phyloP scores from a whole-genome alignment of 2,329 filamentous ascomycete species.

The Leptographium radiaticola region DNA sequence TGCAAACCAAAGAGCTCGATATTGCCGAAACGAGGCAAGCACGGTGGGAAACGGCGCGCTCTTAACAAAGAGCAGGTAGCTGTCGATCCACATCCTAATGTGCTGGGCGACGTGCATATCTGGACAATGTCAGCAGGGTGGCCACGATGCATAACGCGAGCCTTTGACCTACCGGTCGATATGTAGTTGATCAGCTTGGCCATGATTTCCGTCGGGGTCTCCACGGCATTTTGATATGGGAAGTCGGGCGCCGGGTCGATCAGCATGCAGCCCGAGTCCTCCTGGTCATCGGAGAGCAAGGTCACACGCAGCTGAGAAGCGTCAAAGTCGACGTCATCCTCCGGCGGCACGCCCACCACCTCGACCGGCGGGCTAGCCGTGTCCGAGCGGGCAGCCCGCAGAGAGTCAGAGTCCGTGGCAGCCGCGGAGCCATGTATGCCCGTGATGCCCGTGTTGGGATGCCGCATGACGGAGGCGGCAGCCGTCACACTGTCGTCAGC shows the following conservation, averaged over 20 bases:
- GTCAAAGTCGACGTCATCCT: constrained; percentile 17
- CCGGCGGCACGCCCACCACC: constrained; percentile 25
- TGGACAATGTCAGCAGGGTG: constrained; percentile 8
- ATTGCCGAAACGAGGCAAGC: constrained; percentile 28
- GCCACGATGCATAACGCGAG: background rate
- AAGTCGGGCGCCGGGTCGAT: constrained; percentile 32
- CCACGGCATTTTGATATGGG: constrained; percentile 25
- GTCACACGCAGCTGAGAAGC: constrained; percentile 12
- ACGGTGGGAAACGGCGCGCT: constrained; percentile 21
- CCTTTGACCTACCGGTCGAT: constrained; percentile 11
- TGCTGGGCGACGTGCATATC: constrained; percentile 30
- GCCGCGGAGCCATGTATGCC: background rate
- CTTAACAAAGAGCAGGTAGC: constrained; percentile 29
- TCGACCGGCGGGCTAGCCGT: constrained; percentile 31
- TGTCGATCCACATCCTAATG: constrained; percentile 37
- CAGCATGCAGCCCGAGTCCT: constrained; percentile 11
- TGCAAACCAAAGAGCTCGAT: constrained; percentile 36
- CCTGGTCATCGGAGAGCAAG: constrained; percentile 10
- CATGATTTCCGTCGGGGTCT: constrained; percentile 17
- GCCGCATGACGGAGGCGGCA: constrained; percentile 20
- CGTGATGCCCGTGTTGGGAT: background rate
- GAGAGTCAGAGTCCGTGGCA: background rate
- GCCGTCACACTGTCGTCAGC: constrained; percentile 1
- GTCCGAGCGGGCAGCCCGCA: constrained; percentile 24
- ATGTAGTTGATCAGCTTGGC: constrained; percentile 15